Conservation (phyloP, 306 rosid species). For the Hippophae rhamnoides region DNA sequence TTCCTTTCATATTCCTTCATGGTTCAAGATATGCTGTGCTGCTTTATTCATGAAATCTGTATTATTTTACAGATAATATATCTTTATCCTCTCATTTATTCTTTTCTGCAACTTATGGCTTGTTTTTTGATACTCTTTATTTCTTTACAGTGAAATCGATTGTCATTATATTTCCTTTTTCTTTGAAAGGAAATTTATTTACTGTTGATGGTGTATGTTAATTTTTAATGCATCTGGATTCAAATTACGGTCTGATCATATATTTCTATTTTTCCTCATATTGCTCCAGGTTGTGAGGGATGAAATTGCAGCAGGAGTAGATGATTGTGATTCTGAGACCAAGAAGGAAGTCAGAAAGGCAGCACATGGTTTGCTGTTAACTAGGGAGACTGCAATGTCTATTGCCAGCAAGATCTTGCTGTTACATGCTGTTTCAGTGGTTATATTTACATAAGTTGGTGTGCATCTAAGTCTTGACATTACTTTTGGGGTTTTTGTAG, state of each 20-base stretch:
- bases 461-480: slow-evolving; percentile 8
- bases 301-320: slow-evolving; percentile 87
- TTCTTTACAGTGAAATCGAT: no score
- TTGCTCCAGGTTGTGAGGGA: slow-evolving; percentile 63
- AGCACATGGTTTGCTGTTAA: slow-evolving; percentile 85
- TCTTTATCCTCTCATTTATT: no score
- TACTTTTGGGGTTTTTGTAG: slow-evolving; percentile 31
- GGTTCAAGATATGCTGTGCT: background rate
- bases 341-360: slow-evolving; percentile 78
- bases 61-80: no score
- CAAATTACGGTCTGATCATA: slow-evolving; percentile 7
- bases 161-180: no score
- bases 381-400: slow-evolving; percentile 82
- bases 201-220: no score
- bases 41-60: no score
- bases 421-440: slow-evolving; percentile 12
- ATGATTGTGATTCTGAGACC: slow-evolving; percentile 74
- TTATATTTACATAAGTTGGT: slow-evolving; percentile 1
- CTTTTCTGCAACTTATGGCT: no score
- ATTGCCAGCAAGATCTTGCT: slow-evolving; percentile 65
- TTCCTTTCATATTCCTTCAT: slow-evolving; percentile 8
- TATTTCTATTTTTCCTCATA: slow-evolving; percentile 14
- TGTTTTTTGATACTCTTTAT: no score
- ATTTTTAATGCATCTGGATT: background rate
- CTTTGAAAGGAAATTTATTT: no score